Base-by-base conservation (phyloP, 164 flowering plant species). In the Piper betle region DNA sequence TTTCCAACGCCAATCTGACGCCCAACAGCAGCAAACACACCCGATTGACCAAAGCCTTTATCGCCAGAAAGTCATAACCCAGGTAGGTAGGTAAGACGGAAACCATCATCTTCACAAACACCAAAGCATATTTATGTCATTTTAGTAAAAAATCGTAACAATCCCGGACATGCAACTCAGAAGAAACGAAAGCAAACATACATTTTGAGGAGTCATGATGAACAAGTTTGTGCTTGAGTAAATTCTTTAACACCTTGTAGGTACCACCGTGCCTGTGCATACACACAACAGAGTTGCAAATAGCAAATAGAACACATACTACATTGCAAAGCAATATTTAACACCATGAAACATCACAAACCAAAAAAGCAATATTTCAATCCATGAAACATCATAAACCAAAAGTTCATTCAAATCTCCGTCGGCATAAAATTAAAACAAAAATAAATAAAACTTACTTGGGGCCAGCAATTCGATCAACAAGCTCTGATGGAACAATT, bases 161-260 rank as follows among this genome's bases (percentile, higher is more conserved):
- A 15, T 46, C 15, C 50, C 50, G 10, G 50, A 1, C 11, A 42
- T 42, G 7, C 11, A 42, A 42, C 50, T 50, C 25, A 41, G 15
- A 52, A 50, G 8, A 48, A 16, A 17, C 4, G 1, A 46, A 17
- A n/a, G 3, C 11, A 72, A 88, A 6, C 46, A 65, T 38, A 93
- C 98, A 93, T 74, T 90, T 88, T 19, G 96, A 86, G 67, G 90
- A 79, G 75, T 93, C 99, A 55, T 93, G 99, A 70, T 93, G 99
- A 64, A 93, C 53, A 39, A 90, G 69, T 74, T 93, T 90, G 69
- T 90, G 81, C 79, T 79, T 93, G 38, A 93, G 94, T 77, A 93
- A 82, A 73, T 88, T 93, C 80, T 80, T 87, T 78, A 90, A 71
- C 11, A 90, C 96, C 74, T 90, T 90, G 75, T 87, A 90, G 38